Base-by-base conservation (phyloP, 2,329 filamentous ascomycete species). In the Aspergillus quadrilineatus region DNA sequence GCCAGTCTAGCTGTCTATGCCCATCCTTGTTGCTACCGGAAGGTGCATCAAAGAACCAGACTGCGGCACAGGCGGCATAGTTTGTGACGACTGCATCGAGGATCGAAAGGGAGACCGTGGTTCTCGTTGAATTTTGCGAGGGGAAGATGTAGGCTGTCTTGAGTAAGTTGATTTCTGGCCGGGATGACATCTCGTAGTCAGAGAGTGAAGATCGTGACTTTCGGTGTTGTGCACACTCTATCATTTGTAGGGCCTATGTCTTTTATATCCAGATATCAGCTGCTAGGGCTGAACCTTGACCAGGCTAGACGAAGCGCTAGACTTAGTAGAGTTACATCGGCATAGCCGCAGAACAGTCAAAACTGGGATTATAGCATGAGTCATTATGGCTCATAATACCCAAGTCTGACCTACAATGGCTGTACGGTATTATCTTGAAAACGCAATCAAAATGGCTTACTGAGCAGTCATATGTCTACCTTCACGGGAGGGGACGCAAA, bases 31-130 rank as follows among this genome's bases (percentile, higher is more conserved):
- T 51, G 15, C 41, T n/a, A 15, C 32, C 10, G n/a, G 15, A 22
- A 10, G 45, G 45, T 7, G 29, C 29, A 29, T 51, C 41, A 22
- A 50, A 57, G 29, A 54, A 50, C 55, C 50, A 57, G 39, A 57
- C 45, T 6, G 50, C 55, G 3, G 37, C 46, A 10, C 28, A 50
- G 5, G 55, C 37, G 4, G 45, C 30, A 28, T 45, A 54, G 39
- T 50, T 32, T 2, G 50, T 50, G 26, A 54, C 55, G 4, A 36
- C 43, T 6, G 44, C 55, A 46, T 57, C 55, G 4, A 57, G 50
- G 12, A 57, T 53, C 4, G 50, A 57, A 3, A 57, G 50, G 6
- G 55, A 30, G 9, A 37, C 37, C 9, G 42, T 52, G 2, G 30
- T 17, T 17, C 45, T 7, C 4, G 15, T 37, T 32, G 15, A n/a